phyloP scores from a whole-genome alignment of 768 basidiomycete genomes.

The Dacryopinax spathularia region DNA sequence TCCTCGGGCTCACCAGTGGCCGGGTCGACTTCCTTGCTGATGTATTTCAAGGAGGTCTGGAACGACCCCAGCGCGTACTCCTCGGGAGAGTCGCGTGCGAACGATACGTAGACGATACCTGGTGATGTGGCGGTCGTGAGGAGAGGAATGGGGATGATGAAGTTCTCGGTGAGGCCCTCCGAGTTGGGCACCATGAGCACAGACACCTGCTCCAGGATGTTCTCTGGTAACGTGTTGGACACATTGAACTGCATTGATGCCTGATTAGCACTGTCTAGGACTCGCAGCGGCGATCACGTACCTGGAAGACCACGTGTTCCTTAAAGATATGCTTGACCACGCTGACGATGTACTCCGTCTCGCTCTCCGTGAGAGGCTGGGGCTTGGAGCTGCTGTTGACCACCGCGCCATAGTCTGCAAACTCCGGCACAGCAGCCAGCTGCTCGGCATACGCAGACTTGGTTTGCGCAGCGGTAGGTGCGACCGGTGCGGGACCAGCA shows the following conservation, averaged over 20 bases:
- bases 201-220: conserved; percentile 84
- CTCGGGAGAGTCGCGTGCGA: conserved; percentile 65
- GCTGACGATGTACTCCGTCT: conserved; percentile 94
- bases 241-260: conserved; percentile 66
- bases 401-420: conserved; percentile 70
- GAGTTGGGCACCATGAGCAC: conserved; percentile 79
- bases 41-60: conserved; percentile 80
- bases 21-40: conserved; percentile 96
- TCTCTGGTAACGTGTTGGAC: conserved; percentile 90
- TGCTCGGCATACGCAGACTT: conserved; percentile 80
- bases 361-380: conserved; percentile 79
- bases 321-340: conserved; percentile 95
- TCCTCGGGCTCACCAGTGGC: conserved; percentile 89
- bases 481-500: conserved; percentile 50
- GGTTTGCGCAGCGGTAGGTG: conserved; percentile 54
- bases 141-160: conserved; percentile 72
- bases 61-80: conserved; percentile 74
- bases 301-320: conserved; percentile 94
- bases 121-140: conserved; percentile 58
- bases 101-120: conserved; percentile 84
- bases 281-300: conserved; percentile 23
- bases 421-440: conserved; percentile 72
- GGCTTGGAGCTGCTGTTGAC: conserved; percentile 73
- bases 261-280: conserved; percentile 6
- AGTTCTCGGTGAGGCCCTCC: conserved; percentile 75